Evolutionary conservation across 345 rosid species (phyloP).

Genomic region (Lenwebbia sp.): DNA sequence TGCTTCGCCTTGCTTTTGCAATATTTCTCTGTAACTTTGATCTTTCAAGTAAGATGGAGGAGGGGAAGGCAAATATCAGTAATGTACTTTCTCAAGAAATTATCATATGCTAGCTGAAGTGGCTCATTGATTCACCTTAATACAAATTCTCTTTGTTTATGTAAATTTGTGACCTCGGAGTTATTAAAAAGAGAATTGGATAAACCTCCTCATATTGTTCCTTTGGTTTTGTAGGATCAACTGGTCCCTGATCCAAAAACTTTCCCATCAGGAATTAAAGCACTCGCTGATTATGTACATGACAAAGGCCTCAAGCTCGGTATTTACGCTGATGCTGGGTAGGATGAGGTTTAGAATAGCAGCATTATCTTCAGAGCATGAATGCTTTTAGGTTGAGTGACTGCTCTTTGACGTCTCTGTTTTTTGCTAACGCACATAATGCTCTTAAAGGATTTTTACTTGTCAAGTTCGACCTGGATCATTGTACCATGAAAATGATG

Average conservation of each 20-base stretch:
- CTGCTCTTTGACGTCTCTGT: not conserved
- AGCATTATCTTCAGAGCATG: not conserved
- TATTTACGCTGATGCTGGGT: slow-evolving; percentile 99
- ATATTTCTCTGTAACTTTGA: not conserved
- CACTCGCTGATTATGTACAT: slow-evolving; percentile 80
- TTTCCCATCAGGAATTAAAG: slow-evolving; percentile 85
- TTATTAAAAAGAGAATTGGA: not conserved
- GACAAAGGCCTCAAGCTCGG: slow-evolving; percentile 92
- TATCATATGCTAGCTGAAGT: not conserved
- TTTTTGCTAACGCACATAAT: not conserved
- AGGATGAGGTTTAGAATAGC: slow-evolving; percentile 14
- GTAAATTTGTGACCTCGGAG: not conserved
- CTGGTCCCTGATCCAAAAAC: slow-evolving; percentile 66
- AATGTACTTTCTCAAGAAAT: not conserved
- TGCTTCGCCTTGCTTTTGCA: not conserved
- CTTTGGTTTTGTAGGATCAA: slow-evolving; percentile 40
- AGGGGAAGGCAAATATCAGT: not conserved
- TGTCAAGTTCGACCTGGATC: slow-evolving; percentile 98
- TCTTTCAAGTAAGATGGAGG: not conserved
- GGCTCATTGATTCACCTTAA: not conserved
- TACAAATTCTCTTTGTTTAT: not conserved
- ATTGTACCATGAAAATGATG: slow-evolving; percentile 75
- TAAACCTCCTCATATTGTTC: not conserved
- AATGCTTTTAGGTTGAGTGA: not conserved
- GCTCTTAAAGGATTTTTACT: slow-evolving; percentile 52